Conservation (phyloP, 2,329 filamentous ascomycete species). For the Reticulascus tulasneorum region DNA sequence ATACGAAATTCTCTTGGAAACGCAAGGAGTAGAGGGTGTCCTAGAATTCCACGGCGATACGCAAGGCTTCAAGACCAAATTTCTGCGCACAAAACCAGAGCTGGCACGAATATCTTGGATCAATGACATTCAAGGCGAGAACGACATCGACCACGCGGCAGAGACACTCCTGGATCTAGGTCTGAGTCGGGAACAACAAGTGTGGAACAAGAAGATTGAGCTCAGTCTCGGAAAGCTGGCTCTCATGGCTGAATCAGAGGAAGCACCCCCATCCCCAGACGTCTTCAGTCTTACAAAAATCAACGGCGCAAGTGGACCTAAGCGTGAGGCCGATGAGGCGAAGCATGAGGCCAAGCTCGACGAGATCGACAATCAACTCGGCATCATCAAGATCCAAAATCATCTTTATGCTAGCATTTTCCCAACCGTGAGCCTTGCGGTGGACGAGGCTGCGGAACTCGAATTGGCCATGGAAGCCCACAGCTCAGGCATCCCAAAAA, state of each 20-base stretch:
- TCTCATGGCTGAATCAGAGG: constrained; percentile 58
- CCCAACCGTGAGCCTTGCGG: constrained; percentile 63
- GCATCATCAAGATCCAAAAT: constrained; percentile 76
- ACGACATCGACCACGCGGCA: constrained; percentile 70
- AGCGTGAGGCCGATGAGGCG: constrained; percentile 33
- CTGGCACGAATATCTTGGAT: constrained; percentile 88
- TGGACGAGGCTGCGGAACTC: constrained; percentile 75
- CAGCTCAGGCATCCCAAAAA: constrained; percentile 48
- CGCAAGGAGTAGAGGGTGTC: constrained; percentile 62
- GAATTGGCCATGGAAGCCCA: constrained; percentile 72
- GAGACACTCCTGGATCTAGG: constrained; percentile 68
- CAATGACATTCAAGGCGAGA: constrained; percentile 77
- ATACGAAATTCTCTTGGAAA: constrained; percentile 72
- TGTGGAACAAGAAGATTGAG: constrained; percentile 94
- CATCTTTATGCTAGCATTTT: constrained; percentile 67
- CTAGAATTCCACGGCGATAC: constrained; percentile 69
- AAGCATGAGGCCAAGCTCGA: constrained; percentile 40
- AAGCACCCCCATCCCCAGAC: constrained; percentile 16
- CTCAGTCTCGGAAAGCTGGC: constrained; percentile 84
- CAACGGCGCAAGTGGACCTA: too few relatives aligned
- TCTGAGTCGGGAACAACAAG: constrained; percentile 65
- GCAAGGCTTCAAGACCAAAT: constrained; percentile 68
- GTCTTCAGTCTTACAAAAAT: too few relatives aligned
- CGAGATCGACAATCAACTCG: constrained; percentile 59
- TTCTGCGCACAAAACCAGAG: constrained; percentile 66